Base-by-base conservation (phyloP, 208 protist species). In the Trypanosoma congolense region DNA sequence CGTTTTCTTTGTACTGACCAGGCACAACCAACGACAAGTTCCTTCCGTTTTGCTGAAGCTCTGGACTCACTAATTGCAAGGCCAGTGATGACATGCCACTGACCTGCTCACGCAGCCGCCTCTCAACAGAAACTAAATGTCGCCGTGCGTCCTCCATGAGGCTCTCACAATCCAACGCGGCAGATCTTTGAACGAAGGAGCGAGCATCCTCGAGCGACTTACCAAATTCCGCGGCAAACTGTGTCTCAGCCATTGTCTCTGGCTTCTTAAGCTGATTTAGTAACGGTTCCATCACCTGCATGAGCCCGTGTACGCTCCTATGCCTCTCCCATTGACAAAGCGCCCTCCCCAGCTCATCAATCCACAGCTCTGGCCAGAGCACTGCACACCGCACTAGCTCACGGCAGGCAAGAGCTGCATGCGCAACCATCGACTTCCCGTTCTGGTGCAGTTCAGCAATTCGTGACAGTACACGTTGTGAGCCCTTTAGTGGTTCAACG, bases 331-430 rank as follows among this genome's bases (percentile, higher is more conserved):
- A 99, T 36, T 96, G 81, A 35, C 82, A 74, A 63, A 82, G 96
- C 29, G 95, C 97, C 59, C 98, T 92, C 63, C 99, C 96, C 26
- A 99, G 65, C 53, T 95, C 92, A 48, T 97, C 91, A 48, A 89
- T 79, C 93, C 95, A 98, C 53, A 96, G 58, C 70, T 98, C 92
- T 9, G 86, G 77, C 97, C 97, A 99, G 30, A 99, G 71, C 65
- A 99, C 98, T 33, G 98, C 97, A 46, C 98, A 97, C 25, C 97
- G 90, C 40, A 99, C 98, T 4, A 99, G 84, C 70, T 99, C 98
- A 30, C 89, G 70, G 62, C 74, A 91, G 4, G 99, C 98, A 25
- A 99, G 68, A 36, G 87, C 60, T 28, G 97, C 97, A 67, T 99
- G 96, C 24, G 91, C 83, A 3, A 99, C 92, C 51, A 99, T 75